phyloP scores from a whole-genome alignment of 192 early-diverging fungal species.

The Diversispora epigaea region DNA sequence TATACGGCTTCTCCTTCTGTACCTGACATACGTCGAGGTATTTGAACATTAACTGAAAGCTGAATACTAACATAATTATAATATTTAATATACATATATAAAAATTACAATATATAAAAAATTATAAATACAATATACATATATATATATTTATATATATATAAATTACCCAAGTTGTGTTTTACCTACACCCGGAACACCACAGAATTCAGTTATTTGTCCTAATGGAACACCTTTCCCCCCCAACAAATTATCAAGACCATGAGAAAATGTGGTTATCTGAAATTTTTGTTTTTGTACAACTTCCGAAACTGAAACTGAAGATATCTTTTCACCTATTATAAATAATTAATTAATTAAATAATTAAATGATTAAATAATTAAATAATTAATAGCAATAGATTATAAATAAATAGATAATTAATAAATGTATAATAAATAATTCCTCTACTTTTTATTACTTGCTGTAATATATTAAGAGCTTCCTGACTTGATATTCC shows the following conservation, averaged over 20 bases:
- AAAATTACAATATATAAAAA: background rate
- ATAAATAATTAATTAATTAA: background rate
- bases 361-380: background rate
- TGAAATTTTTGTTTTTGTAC: slow-evolving; percentile 33
- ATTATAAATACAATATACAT: background rate
- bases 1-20: slow-evolving; percentile 26
- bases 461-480: slow-evolving; percentile 23
- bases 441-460: background rate
- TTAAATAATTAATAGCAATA: background rate
- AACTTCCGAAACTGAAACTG: slow-evolving; percentile 41
- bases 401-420: background rate
- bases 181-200: slow-evolving; percentile 52
- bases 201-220: slow-evolving; percentile 50
- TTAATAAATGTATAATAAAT: background rate
- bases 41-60: slow-evolving; percentile 32
- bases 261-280: slow-evolving; percentile 41
- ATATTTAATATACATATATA: background rate
- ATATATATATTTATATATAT: background rate
- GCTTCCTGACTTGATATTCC: slow-evolving; percentile 32
- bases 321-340: slow-evolving; percentile 32
- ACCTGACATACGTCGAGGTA: slow-evolving; percentile 25
- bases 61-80: slow-evolving; percentile 15
- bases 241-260: slow-evolving; percentile 44
- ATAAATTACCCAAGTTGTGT: slow-evolving; percentile 49
- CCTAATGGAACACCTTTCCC: slow-evolving; percentile 45